A percentile compares a stretch with the other conserved stretches of the same genome.
phyloP scores from a whole-genome alignment of 2,329 filamentous ascomycete genomes.

The Incumbomyces lentus region DNA sequence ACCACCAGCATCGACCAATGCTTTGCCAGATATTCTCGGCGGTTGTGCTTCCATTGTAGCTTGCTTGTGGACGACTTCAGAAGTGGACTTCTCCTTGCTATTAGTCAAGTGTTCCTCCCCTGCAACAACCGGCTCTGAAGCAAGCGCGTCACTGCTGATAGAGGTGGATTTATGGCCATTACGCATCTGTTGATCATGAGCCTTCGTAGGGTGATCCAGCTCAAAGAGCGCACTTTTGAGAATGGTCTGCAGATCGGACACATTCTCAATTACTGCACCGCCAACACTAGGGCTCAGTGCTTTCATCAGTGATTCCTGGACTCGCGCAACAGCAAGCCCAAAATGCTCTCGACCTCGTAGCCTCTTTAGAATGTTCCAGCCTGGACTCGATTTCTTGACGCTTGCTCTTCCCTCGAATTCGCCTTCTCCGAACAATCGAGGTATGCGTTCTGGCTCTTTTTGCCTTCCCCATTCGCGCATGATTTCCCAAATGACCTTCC shows the following conservation, averaged over 20 bases:
- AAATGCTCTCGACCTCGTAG: conserved; percentile 19
- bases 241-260: conserved; percentile 30
- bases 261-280: conserved; percentile 22
- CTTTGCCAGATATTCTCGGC: conserved; percentile 19
- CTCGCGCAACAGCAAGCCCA: conserved; percentile 26
- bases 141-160: neutral
- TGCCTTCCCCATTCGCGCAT: conserved; percentile 87
- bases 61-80: conserved; percentile 11
- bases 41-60: conserved; percentile 17
- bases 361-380: conserved; percentile 55
- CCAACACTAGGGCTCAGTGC: neutral
- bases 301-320: conserved; percentile 21
- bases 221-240: conserved; percentile 35
- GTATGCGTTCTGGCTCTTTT: conserved; percentile 51
- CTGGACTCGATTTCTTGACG: conserved; percentile 57
- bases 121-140: conserved; percentile 15
- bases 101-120: conserved; percentile 17
- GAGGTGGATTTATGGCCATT: neutral
- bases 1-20: conserved; percentile 14
- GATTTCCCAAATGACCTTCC: conserved; percentile 80
- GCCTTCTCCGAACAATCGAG: conserved; percentile 4
- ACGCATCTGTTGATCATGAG: too few relatives aligned
- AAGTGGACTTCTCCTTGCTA: conserved; percentile 19
- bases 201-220: conserved; percentile 18
- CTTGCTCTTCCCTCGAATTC: conserved; percentile 44